phyloP scores from a whole-genome alignment of 2,329 filamentous ascomycete species.

The Neofusicoccum umdonicola region DNA sequence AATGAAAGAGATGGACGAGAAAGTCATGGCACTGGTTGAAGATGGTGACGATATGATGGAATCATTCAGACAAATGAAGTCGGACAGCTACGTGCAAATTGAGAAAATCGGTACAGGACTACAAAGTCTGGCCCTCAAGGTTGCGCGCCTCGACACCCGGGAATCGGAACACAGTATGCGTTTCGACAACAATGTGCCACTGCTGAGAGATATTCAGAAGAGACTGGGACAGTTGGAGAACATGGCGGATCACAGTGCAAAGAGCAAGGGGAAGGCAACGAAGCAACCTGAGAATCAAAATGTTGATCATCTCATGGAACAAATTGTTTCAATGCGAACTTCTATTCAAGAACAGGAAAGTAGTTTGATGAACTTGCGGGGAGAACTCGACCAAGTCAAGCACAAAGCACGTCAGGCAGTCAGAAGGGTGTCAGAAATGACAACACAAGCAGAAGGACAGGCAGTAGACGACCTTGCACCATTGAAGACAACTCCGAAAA shows the following conservation, averaged over 20 bases:
- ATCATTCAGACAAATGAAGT: not conserved
- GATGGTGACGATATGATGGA: not conserved
- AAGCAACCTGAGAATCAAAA: not conserved
- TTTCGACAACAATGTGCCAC: not conserved
- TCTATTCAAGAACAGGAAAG: not conserved
- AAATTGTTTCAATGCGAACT: not conserved
- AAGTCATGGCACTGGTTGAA: not conserved
- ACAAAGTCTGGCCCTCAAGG: constrained; percentile 14
- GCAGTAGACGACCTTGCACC: not conserved
- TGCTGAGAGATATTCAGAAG: not conserved
- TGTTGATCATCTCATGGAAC: not conserved
- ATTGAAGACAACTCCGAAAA: not conserved
- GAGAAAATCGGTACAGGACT: constrained; percentile 9
- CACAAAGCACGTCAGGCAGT: not conserved
- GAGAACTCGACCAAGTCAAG: not conserved
- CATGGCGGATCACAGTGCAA: not conserved
- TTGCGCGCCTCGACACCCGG: constrained; percentile 6
- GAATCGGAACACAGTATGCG: constrained; percentile 1
- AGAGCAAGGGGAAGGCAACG: not conserved
- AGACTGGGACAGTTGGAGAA: constrained; percentile 7
- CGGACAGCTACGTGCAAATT: not conserved
- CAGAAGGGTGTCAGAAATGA: not conserved
- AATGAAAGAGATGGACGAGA: constrained; percentile 9
- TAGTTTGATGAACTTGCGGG: not conserved
- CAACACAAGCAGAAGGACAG: not conserved